A percentile compares a stretch with the other conserved stretches of the same genome.
Conservation (phyloP, 495 filamentous ascomycete species). For the Penicillium lividum region DNA sequence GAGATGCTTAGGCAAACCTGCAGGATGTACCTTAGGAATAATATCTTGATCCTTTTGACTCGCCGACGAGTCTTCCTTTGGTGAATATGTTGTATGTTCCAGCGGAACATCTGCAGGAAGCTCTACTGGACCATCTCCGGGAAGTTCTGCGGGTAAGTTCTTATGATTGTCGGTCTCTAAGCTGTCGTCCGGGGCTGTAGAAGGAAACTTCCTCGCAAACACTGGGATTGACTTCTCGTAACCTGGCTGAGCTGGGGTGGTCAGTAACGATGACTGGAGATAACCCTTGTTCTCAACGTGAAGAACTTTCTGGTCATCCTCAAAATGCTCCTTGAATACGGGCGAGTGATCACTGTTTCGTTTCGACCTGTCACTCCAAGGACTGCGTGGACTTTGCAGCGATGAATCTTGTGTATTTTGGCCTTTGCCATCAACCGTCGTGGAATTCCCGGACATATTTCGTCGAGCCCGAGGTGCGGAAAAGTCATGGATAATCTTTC, state of each 20-base stretch:
- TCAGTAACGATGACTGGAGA: conserved; percentile 46
- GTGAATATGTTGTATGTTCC: neutral
- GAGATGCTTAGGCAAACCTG: conserved; percentile 66
- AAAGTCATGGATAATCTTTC: conserved; percentile 87
- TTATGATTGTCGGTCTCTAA: conserved; percentile 12
- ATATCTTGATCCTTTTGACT: conserved; percentile 36
- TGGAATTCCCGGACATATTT: conserved; percentile 45
- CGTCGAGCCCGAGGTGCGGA: conserved; percentile 74
- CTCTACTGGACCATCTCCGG: conserved; percentile 10
- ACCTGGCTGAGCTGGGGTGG: conserved; percentile 35
- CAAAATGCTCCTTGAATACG: conserved; percentile 68
- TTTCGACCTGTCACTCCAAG: conserved; percentile 34
- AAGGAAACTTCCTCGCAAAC: conserved; percentile 53
- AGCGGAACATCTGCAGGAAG: conserved; percentile 4
- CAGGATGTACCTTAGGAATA: conserved; percentile 41
- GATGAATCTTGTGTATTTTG: conserved; percentile 18
- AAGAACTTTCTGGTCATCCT: conserved; percentile 55
- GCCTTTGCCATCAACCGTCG: conserved; percentile 12
- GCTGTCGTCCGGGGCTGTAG: conserved; percentile 35
- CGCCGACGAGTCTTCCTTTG: conserved; percentile 10
- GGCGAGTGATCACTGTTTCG: conserved; percentile 56
- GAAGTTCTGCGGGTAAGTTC: conserved; percentile 6
- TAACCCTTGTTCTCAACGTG: conserved; percentile 53
- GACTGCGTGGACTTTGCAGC: conserved; percentile 8
- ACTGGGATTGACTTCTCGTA: conserved; percentile 46